These are phyloP conservation scores for Leishmania tarentolae DNA, from an alignment of 208 protist species.

Conservation along the genomic window DNA sequence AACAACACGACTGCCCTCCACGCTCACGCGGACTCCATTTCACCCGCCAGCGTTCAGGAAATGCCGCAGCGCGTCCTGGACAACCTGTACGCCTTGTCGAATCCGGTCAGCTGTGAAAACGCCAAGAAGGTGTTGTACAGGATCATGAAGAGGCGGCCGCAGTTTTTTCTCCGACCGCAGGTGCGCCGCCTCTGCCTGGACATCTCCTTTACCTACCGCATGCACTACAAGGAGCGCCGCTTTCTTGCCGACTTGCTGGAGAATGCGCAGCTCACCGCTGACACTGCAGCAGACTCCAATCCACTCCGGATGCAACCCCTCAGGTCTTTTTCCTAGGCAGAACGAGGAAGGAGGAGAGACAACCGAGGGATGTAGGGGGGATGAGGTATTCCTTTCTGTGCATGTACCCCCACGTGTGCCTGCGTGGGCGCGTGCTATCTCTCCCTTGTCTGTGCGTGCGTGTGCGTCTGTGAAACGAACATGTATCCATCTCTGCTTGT, in stretches of 20 bases:
- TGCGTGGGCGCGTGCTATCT: neutral
- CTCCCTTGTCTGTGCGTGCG: neutral
- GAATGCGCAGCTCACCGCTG: slow-evolving; percentile 52
- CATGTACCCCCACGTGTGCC: neutral
- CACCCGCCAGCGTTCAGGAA: slow-evolving; percentile 16
- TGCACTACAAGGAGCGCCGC: slow-evolving; percentile 82
- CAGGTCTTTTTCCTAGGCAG: neutral
- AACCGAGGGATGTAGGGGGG: neutral
- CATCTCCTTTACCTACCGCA: slow-evolving; percentile 54
- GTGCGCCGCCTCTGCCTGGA: slow-evolving; percentile 67
- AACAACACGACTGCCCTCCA: slow-evolving; percentile 52
- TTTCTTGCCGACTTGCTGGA: slow-evolving; percentile 83
- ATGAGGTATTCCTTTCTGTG: neutral
- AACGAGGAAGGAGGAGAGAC: neutral
- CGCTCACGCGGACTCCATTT: slow-evolving; percentile 42
- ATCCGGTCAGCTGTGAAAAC: slow-evolving; percentile 78
- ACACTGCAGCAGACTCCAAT: slow-evolving; percentile 6
- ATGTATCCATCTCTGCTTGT: neutral
- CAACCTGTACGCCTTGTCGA: slow-evolving; percentile 67
- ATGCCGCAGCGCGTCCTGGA: slow-evolving; percentile 58
- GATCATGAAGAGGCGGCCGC: slow-evolving; percentile 70
- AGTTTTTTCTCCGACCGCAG: slow-evolving; percentile 61
- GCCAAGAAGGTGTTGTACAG: slow-evolving; percentile 77
- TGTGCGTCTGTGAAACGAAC: neutral
- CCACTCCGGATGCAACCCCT: neutral